phyloP scores from a whole-genome alignment of 257 asterid species.

The Voacanga thouarsii region DNA sequence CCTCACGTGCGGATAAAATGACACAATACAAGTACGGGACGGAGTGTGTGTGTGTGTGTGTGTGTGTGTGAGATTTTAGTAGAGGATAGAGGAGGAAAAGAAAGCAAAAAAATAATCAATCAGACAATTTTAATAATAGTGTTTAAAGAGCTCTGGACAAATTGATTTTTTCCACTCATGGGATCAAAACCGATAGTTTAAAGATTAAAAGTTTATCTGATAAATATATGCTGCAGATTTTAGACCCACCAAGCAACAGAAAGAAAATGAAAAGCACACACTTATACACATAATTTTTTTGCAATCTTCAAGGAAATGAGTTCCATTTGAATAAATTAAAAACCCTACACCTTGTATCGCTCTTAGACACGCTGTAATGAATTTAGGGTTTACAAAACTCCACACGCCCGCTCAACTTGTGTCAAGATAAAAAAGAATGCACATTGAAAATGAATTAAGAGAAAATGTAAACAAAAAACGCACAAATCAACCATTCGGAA shows the following conservation, averaged over 20 bases:
- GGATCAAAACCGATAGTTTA: not conserved
- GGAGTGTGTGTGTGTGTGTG: no score
- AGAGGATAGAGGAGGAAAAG: not conserved
- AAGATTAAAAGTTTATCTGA: not conserved
- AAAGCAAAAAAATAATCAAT: not conserved
- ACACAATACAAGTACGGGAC: not conserved
- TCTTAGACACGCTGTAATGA: slow-evolving; percentile 15
- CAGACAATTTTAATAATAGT: not conserved
- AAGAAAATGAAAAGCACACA: not conserved
- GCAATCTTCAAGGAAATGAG: not conserved
- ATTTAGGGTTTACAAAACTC: slow-evolving; percentile 30
- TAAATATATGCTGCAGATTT: not conserved
- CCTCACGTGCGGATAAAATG: not conserved
- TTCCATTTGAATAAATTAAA: not conserved
- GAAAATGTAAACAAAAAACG: not conserved
- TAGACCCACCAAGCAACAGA: not conserved
- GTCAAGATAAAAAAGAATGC: not conserved
- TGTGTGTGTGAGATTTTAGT: no score
- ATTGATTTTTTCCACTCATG: not conserved
- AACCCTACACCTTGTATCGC: slow-evolving; percentile 52
- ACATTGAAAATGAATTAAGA: slow-evolving; percentile 2
- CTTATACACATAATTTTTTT: not conserved
- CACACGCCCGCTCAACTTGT: not conserved
- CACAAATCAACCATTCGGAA: not conserved
- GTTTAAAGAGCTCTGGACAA: not conserved